A percentile compares a stretch with the other conserved stretches of the same genome.
These are phyloP conservation scores for Vaccinium vitisidaea DNA, from an alignment of 148 eudicot genomes.

Conservation along the genomic window DNA sequence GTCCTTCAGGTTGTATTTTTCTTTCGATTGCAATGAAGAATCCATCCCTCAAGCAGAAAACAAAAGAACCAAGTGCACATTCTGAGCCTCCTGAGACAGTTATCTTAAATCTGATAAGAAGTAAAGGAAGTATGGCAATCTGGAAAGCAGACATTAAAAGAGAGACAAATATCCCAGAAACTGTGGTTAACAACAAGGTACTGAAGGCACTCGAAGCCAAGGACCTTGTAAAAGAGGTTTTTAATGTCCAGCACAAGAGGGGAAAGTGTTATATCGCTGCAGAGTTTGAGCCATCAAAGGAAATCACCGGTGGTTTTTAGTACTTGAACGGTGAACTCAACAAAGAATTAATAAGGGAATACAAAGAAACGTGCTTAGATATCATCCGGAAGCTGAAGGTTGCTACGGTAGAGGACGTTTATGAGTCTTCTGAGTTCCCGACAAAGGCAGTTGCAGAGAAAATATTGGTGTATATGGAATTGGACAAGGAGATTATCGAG, in stretches of 20 bases:
- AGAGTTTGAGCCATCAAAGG: conserved; percentile 69
- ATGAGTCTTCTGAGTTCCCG: conserved; percentile 25
- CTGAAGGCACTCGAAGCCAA: conserved; percentile 38
- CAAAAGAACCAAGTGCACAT: conserved; percentile 16
- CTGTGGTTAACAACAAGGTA: conserved; percentile 27
- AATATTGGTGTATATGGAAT: conserved; percentile 44
- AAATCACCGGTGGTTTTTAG: conserved; percentile 76
- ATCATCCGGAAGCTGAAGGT: conserved; percentile 31
- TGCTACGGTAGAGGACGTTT: conserved; percentile 45
- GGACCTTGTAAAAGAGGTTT: conserved; percentile 58
- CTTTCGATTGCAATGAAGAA: conserved; percentile 16
- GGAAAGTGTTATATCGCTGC: conserved; percentile 53
- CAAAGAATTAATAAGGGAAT: conserved; percentile 22
- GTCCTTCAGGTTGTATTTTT: not conserved
- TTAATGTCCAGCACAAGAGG: conserved; percentile 46
- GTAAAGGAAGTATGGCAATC: conserved; percentile 54
- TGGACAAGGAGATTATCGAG: conserved; percentile 54
- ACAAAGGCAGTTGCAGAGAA: conserved; percentile 44
- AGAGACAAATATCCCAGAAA: conserved; percentile 30
- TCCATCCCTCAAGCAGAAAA: conserved; percentile 28
- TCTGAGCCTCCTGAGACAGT: conserved; percentile 27
- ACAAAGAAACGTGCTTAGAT: conserved; percentile 28
- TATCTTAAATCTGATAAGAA: conserved; percentile 38
- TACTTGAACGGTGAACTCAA: conserved; percentile 62
- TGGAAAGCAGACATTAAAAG: conserved; percentile 43